Percentiles rank a stretch among this genome's conserved stretches.
Evolutionary conservation across 768 basidiomycete species (phyloP).

Genomic region (Hericium coralloides): DNA sequence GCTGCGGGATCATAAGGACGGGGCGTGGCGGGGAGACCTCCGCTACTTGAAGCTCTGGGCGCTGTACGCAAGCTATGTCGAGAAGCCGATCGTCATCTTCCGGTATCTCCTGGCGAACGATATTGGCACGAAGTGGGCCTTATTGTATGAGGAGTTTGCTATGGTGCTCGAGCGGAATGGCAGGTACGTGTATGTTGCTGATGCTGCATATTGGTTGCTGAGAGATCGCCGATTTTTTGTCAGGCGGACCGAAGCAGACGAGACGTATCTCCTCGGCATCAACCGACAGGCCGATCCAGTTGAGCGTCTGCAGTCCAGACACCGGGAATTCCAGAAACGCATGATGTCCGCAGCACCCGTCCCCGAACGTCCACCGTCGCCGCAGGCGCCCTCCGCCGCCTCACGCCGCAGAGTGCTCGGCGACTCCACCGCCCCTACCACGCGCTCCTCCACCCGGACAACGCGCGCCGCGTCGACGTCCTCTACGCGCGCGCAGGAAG

Average conservation of each 20-base stretch:
- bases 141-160: conserved; percentile 92
- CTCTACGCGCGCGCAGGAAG: conserved; percentile 14
- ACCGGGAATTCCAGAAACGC: conserved; percentile 85
- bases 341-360: conserved; percentile 54
- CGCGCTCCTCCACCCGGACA: conserved; percentile 14
- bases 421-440: conserved; percentile 29
- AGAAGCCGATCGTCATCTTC: conserved; percentile 83
- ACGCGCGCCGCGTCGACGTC: conserved; percentile 21
- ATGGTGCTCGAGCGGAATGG: conserved; percentile 73
- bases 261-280: conserved; percentile 81
- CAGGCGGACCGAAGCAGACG: conserved; percentile 86
- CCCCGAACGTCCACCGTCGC: conserved; percentile 22
- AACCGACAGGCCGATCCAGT: conserved; percentile 74
- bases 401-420: conserved; percentile 37
- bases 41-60: conserved; percentile 93
- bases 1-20: conserved; percentile 67
- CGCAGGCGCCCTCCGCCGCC: conserved; percentile 22
- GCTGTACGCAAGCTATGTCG: conserved; percentile 87
- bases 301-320: conserved; percentile 67
- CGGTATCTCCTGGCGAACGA: conserved; percentile 86
- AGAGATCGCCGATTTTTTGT: not conserved
- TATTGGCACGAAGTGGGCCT: conserved; percentile 71
- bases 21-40: conserved; percentile 68
- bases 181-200: conserved; percentile 44
- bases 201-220: not conserved